A percentile compares a stretch with the other conserved stretches of the same genome.
These are phyloP conservation scores for Venturia aucupariae DNA, from an alignment of 2,329 filamentous ascomycete species.

Conservation along the genomic window DNA sequence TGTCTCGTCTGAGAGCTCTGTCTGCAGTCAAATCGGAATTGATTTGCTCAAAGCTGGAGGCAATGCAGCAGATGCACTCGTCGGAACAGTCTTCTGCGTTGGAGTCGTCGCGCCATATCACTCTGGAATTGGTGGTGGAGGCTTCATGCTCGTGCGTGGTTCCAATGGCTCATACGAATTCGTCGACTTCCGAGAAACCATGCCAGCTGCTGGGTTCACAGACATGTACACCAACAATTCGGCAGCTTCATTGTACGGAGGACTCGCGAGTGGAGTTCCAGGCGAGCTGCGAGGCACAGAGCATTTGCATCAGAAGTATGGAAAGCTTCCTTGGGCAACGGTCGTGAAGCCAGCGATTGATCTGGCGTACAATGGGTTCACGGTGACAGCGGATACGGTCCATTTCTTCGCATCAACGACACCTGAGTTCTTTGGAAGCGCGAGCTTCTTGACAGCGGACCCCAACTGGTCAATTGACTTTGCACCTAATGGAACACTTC, in stretches of 20 bases:
- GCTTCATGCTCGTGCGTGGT: constrained; percentile 75
- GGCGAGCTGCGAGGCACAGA: constrained; percentile 72
- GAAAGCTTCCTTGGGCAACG: constrained; percentile 44
- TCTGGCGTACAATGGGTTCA: constrained; percentile 66
- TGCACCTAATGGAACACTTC: constrained; percentile 66
- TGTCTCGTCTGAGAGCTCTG: constrained; percentile 37
- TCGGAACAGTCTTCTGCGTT: constrained; percentile 39
- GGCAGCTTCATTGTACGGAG: constrained; percentile 58
- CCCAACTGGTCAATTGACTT: constrained; percentile 81
- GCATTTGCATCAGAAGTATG: constrained; percentile 65
- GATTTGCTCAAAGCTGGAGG: constrained; percentile 39
- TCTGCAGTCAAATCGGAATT: constrained; percentile 38
- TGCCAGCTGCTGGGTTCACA: constrained; percentile 69
- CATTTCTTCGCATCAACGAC: constrained; percentile 57
- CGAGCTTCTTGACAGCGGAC: constrained; percentile 77
- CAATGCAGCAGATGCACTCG: constrained; percentile 41
- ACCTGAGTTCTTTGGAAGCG: constrained; percentile 31
- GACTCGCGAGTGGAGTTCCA: constrained; percentile 57
- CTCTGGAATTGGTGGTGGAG: constrained; percentile 71
- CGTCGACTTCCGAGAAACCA: constrained; percentile 84
- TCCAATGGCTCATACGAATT: constrained; percentile 72
- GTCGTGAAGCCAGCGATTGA: constrained; percentile 67
- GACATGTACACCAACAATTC: constrained; percentile 77
- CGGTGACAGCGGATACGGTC: constrained; percentile 63
- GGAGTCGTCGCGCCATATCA: constrained; percentile 22